Evolutionary conservation across 208 protist genomes (phyloP).

Genomic region (Trypanosoma mega): DNA sequence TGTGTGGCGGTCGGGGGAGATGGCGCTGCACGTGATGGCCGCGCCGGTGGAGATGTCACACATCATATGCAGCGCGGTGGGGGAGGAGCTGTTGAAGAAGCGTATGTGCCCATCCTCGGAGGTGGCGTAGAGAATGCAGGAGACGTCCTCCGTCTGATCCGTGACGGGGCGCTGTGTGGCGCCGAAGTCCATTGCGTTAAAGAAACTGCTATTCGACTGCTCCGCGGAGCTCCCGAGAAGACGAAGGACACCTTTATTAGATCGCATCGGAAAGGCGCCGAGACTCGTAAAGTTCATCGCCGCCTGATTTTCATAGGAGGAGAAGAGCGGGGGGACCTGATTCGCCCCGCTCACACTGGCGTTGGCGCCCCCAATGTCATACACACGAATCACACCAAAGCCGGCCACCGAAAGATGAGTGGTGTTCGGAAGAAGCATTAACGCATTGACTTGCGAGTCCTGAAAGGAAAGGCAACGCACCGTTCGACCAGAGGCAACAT

Average conservation of each 20-base stretch:
- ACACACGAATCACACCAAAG: constrained; percentile 70
- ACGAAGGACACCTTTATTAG: not conserved
- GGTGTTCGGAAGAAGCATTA: constrained; percentile 54
- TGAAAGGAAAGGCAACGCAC: constrained; percentile 71
- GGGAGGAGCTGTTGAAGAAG: constrained; percentile 65
- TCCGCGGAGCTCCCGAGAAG: constrained; percentile 4
- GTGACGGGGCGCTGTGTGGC: not conserved
- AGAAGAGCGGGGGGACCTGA: constrained; percentile 50
- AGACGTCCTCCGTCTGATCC: constrained; percentile 9
- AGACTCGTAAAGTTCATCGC: constrained; percentile 87
- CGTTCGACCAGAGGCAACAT: constrained; percentile 62
- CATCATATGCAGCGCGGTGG: constrained; percentile 50
- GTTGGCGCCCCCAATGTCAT: constrained; percentile 33
- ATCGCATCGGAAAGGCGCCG: constrained; percentile 49
- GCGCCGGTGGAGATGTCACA: constrained; percentile 72
- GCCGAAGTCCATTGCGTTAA: constrained; percentile 19
- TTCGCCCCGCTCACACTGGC: constrained; percentile 16
- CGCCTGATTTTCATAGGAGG: constrained; percentile 67
- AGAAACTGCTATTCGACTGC: constrained; percentile 17
- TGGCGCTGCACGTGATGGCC: constrained; percentile 76
- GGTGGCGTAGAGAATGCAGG: constrained; percentile 52
- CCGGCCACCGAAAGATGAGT: constrained; percentile 65
- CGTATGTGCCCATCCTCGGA: constrained; percentile 85
- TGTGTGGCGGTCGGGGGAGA: constrained; percentile 66
- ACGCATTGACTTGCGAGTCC: constrained; percentile 82